Base-by-base conservation (phyloP, 768 basidiomycete genomes). In the Kwoniella dendrophila region DNA sequence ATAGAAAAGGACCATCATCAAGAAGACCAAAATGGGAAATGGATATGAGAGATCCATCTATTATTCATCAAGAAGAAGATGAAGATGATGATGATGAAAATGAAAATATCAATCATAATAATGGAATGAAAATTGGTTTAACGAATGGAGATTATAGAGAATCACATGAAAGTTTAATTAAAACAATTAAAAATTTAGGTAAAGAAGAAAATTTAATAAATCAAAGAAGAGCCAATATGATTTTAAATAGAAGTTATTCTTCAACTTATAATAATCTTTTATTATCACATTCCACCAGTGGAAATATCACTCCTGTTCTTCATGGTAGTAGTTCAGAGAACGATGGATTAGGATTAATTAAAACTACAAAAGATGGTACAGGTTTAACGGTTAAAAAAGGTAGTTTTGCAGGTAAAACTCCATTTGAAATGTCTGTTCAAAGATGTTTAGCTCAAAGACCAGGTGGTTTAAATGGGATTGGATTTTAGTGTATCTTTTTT, bases 351-450 rank as follows among this genome's bases (percentile, higher is more conserved):
- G 68, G 70, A 1, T 49, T 59, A 22, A 36, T 63, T 18, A 71
- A 48, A 22, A 66, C 63, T 20, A 51, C 5, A 5, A 61, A 45
- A 26, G 59, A 59, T 18, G 66, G 66, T n/a, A 26, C 20, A 14
- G 55, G 65, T 51, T 45, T 72, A 18, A 26, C 36, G 26, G 69
- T 71, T 1, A 41, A 38, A 4, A 59, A 60, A 26, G 69, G 70
- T 7, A 63, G 62, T 36, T 72, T 66, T 60, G 65, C 59, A 40
- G 74, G 74, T 2, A 67, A 63, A 56, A 73, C 70, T 14, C 71
- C 74, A 20, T 73, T 75, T 48, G 70, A 73, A 59, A 53, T 75
- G 54, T 71, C 72, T 55, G 67, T 75, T 5, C 68, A 73, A 62
- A 64, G 74, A 48, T 71, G 69, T 64, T 47, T 75, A 52, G 70